Percentiles rank a stretch among this genome's conserved stretches.
phyloP scores from a whole-genome alignment of 2,329 filamentous ascomycete genomes.

The Cercospora zeae-maydis region DNA sequence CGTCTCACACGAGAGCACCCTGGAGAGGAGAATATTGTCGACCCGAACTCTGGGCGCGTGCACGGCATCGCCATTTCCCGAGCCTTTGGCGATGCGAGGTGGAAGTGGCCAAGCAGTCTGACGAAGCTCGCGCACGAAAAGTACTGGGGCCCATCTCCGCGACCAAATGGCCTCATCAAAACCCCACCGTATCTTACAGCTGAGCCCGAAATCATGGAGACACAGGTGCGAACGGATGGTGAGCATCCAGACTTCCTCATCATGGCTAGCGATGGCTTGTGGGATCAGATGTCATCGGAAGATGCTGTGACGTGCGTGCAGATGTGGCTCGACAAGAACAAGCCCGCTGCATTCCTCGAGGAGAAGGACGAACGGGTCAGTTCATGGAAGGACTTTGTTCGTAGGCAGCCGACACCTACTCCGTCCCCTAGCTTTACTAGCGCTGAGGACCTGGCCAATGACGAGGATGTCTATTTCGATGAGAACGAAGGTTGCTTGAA shows the following conservation, averaged over 20 bases:
- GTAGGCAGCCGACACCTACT: not conserved
- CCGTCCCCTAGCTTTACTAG: conserved; percentile 15
- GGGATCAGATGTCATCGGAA: conserved; percentile 40
- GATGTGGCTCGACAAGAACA: conserved; percentile 50
- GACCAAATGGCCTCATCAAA: conserved; percentile 42
- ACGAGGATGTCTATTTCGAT: conserved; percentile 37
- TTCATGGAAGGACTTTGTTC: conserved; percentile 10
- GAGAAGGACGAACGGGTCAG: conserved; percentile 5
- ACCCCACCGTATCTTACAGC: conserved; percentile 67
- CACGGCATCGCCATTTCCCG: conserved; percentile 61
- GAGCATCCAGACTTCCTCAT: conserved; percentile 57
- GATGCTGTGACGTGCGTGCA: conserved; percentile 46
- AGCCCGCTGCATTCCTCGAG: conserved; percentile 27
- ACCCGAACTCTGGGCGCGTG: conserved; percentile 54
- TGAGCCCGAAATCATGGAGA: conserved; percentile 61
- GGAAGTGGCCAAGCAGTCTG: conserved; percentile 61
- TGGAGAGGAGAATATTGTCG: conserved; percentile 60
- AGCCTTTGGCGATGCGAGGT: conserved; percentile 65
- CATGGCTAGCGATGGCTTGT: conserved; percentile 64
- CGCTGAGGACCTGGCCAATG: conserved; percentile 17
- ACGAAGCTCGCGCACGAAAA: conserved; percentile 45
- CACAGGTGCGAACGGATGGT: conserved; percentile 45
- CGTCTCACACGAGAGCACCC: conserved; percentile 59
- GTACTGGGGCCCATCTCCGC: conserved; percentile 50
- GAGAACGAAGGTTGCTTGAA: conserved; percentile 39